A percentile compares a stretch with the other conserved stretches of the same genome.
These are phyloP conservation scores for Candida ovalis DNA, from an alignment of 805 yeast genomes.

Conservation along the genomic window DNA sequence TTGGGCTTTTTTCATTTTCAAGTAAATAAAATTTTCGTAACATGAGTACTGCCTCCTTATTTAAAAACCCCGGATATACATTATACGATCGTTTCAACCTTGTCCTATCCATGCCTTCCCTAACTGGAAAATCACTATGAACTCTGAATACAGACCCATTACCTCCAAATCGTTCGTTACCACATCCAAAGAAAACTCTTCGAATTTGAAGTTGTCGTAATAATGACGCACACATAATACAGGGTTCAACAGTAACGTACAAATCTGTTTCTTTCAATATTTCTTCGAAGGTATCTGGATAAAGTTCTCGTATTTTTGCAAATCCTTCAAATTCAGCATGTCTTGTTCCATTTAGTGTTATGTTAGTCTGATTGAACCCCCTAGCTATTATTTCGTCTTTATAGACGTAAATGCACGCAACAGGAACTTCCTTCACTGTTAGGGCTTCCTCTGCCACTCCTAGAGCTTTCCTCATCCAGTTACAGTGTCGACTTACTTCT, in stretches of 20 bases:
- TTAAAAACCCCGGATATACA: constrained; percentile 71
- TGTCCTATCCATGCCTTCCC: constrained; percentile 1
- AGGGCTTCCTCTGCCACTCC: constrained; percentile 63
- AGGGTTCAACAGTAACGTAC: constrained; percentile 96
- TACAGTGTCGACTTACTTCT: constrained; percentile 20
- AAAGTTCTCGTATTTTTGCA: constrained; percentile 41
- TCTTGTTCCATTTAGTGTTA: constrained; percentile 77
- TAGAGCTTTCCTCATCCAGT: constrained; percentile 50
- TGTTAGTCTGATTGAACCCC: constrained; percentile 86
- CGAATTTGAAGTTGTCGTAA: constrained; percentile 73
- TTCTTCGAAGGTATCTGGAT: constrained; percentile 23
- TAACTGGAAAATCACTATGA: constrained; percentile 37
- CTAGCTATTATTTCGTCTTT: constrained; percentile 53
- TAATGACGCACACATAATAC: constrained; percentile 96
- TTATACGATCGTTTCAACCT: constrained; percentile 36
- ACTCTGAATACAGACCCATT: constrained; percentile 80
- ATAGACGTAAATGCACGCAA: constrained; percentile 69
- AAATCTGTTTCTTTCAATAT: constrained; percentile 57
- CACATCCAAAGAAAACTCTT: constrained; percentile 84
- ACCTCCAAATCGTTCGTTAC: constrained; percentile 94
- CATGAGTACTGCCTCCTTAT: constrained; percentile 80
- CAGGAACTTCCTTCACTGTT: constrained; percentile 72
- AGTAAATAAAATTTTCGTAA: constrained; percentile 79
- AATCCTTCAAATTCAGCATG: constrained; percentile 93
- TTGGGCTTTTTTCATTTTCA: constrained; percentile 84